Conservation (phyloP, 2,329 filamentous ascomycete genomes). For the Alternaria novae-zelandiae region DNA sequence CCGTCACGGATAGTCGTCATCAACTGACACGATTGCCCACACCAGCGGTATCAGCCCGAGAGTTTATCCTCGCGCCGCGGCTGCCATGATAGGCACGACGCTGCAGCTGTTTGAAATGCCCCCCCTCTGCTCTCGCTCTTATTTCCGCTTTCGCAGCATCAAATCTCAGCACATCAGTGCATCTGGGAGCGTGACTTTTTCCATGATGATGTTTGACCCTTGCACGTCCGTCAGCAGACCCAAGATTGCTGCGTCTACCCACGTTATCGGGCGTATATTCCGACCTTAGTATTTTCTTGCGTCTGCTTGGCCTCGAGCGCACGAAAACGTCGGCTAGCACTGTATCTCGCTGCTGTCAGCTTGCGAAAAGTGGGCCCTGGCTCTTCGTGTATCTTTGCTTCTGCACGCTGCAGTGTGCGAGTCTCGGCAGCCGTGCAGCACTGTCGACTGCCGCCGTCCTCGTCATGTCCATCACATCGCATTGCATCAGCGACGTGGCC, state of each 20-base stretch:
- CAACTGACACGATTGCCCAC: constrained; percentile 16
- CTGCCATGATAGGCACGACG: constrained; percentile 7
- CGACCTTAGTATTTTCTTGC: constrained; percentile 2
- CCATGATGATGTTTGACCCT: constrained; percentile 1
- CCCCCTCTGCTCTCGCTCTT: constrained; percentile 18
- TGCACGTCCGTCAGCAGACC: constrained; percentile 18
- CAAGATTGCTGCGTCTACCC: constrained; percentile 7
- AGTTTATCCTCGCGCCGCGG: constrained; percentile 4
- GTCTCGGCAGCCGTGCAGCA: constrained; percentile 6
- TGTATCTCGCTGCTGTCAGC: constrained; percentile 22
- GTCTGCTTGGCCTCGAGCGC: constrained; percentile 4
- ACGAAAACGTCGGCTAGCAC: constrained; percentile 24
- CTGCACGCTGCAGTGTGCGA: constrained; percentile 18
- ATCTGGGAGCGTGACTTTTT: constrained; percentile 3
- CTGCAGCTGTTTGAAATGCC: constrained; percentile 1
- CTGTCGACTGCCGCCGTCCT: constrained; percentile 10
- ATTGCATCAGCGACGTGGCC: constrained; percentile 11
- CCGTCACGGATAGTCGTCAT: constrained; percentile 21
- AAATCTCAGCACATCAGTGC: not conserved
- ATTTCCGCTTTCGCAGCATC: constrained; percentile 4
- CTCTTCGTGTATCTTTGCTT: constrained; percentile 17
- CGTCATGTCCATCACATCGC: constrained; percentile 8
- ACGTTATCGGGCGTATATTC: constrained; percentile 3
- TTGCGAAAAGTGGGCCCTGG: constrained; percentile 17
- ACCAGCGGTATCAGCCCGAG: constrained; percentile 9